Evolutionary conservation across 768 basidiomycete genomes (phyloP), one percentile per base, ranked within the genome.

Genomic region (Albatrellus ellisii): DNA sequence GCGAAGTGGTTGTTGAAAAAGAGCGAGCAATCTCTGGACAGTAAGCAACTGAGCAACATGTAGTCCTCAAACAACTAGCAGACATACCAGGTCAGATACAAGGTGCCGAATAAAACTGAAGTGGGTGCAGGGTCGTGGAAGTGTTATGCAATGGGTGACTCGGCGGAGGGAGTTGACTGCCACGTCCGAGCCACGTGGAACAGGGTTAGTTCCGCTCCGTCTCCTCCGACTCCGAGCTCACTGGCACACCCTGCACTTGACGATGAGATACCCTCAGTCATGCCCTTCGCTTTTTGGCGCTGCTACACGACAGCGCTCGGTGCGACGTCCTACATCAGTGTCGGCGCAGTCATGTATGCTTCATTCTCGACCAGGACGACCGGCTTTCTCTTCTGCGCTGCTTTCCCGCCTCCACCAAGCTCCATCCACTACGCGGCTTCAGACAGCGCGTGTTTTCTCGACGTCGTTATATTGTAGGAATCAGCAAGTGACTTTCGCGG

Each of bases 401-500:
- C 29, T 14, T 31, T 12, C 29, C 36, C 36, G 15, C 36, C 21
- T 36, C 24, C 20, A 17, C 14, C 21, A 8, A 15, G 6, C 7
- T 36, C 9, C 36, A 18, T 17, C 29, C 4, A 18, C 12, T 4
- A 18, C 36, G 9, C 24, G 14, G 7, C 31, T 32, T 32, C 31
- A 32, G 31, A n/a, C 11, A 18, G 18, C 31, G 18, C 31, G 7
- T 14, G 5, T 10, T 32, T 18, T 14, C 14, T 4, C 35, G 20
- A 4, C 14, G 4, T 12, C 14, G 6, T 20, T 12, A 17, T 14
- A 12, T 20, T 21, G 12, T 2, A 12, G 12, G 12, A 21, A 36
- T 12, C 35, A 36, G 38, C 41, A 27, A 31, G 37, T 43, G 25
- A 38, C 44, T 32, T 49, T 51, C 39, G 31, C 45, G 25, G 50